Evolutionary conservation across 345 rosid species (phyloP).

Genomic region (Carallia pectinifolia): DNA sequence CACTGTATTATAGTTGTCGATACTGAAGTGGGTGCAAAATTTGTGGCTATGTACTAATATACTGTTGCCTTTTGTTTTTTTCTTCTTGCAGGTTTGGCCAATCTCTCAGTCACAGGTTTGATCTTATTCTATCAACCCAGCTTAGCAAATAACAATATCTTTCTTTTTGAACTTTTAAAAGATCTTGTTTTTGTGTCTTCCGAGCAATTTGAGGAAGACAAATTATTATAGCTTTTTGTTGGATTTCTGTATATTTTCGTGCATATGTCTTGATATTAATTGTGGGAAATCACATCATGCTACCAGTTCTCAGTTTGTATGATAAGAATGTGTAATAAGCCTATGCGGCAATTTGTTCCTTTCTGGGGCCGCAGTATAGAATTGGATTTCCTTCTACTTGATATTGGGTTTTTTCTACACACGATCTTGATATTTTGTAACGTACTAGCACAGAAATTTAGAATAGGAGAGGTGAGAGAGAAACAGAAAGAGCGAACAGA

Average conservation of each 20-base stretch:
- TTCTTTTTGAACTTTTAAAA: background rate
- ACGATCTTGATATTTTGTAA: too few relatives aligned
- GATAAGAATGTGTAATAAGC: too few relatives aligned
- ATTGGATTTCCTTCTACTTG: too few relatives aligned
- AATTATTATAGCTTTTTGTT: background rate
- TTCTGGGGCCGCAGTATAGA: too few relatives aligned
- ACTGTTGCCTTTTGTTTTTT: constrained; percentile 18
- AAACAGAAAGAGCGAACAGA: too few relatives aligned
- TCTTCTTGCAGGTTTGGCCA: constrained; percentile 66
- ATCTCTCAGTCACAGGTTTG: constrained; percentile 83
- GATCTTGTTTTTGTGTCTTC: background rate
- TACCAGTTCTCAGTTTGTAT: too few relatives aligned
- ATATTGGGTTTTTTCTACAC: too few relatives aligned
- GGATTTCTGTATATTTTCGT: background rate
- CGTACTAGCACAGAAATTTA: too few relatives aligned
- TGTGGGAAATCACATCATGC: background rate
- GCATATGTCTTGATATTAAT: background rate
- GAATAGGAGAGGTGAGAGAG: too few relatives aligned
- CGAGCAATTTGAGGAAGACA: background rate
- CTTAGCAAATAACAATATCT: constrained; percentile 9
- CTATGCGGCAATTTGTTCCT: too few relatives aligned
- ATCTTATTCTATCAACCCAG: constrained; percentile 30
- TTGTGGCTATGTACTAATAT: constrained; percentile 18
- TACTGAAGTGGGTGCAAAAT: background rate
- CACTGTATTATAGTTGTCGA: background rate